Evolutionary conservation across 129 eudicot species (phyloP).

Genomic region (Artemisia annua): DNA sequence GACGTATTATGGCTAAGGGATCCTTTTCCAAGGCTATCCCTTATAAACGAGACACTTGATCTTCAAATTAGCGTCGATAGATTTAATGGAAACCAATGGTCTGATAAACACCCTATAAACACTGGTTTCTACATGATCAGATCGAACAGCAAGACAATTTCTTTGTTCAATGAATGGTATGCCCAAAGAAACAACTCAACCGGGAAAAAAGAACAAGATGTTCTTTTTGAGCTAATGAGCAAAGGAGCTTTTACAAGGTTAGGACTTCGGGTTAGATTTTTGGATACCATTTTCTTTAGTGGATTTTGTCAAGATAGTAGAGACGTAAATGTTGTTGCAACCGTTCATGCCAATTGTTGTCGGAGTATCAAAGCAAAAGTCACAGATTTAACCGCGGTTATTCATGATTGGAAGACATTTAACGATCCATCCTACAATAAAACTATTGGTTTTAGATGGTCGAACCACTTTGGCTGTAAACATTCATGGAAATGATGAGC

Average conservation of each 20-base stretch:
- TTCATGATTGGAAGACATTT: slow-evolving; percentile 45
- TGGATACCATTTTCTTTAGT: slow-evolving; percentile 54
- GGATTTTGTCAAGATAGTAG: slow-evolving; percentile 52
- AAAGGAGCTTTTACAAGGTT: slow-evolving; percentile 32
- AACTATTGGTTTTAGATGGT: slow-evolving; percentile 28
- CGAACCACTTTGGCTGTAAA: slow-evolving; percentile 26
- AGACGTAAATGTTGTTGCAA: slow-evolving; percentile 37
- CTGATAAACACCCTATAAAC: slow-evolving; percentile 47
- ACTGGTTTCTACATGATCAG: slow-evolving; percentile 66
- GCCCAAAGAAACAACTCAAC: slow-evolving; percentile 36
- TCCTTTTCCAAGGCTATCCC: no score
- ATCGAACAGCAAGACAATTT: slow-evolving; percentile 60
- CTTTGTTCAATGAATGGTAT: slow-evolving; percentile 60
- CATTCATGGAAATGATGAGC: slow-evolving; percentile 27
- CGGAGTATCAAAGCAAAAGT: slow-evolving; percentile 55
- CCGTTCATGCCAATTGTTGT: slow-evolving; percentile 71
- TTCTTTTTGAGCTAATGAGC: slow-evolving; percentile 33
- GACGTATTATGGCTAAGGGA: no score
- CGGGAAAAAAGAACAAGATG: slow-evolving; percentile 74
- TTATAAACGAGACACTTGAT: slow-evolving; percentile 31
- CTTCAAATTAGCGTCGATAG: slow-evolving; percentile 55
- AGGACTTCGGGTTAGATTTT: slow-evolving; percentile 36
- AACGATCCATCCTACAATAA: slow-evolving; percentile 8
- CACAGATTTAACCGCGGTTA: slow-evolving; percentile 35
- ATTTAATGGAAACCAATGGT: slow-evolving; percentile 47